Evolutionary conservation across 208 protist genomes (phyloP).

Genomic region (Acanthamoeba healyi): DNA sequence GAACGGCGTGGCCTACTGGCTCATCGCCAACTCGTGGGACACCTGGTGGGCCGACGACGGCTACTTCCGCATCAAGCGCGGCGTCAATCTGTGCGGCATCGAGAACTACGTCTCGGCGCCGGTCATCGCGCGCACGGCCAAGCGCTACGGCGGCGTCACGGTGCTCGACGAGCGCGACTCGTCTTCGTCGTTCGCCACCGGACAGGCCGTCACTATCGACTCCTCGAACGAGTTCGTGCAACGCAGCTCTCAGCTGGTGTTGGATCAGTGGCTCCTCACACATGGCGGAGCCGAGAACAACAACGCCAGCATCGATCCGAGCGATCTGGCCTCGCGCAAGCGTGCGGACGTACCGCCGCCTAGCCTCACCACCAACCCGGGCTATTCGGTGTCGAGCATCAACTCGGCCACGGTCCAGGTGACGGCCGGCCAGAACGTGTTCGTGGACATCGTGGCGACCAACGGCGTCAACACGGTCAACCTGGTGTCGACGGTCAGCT

Average conservation of each 20-base stretch:
- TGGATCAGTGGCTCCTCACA: neutral
- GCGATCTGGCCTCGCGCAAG: neutral
- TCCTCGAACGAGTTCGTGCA: neutral
- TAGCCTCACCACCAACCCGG: neutral
- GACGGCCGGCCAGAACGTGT: neutral
- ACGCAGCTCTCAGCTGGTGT: neutral
- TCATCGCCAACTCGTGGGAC: constrained; percentile 18
- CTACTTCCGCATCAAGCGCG: constrained; percentile 19
- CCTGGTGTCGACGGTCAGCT: neutral
- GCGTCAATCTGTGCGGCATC: constrained; percentile 8
- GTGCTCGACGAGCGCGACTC: neutral
- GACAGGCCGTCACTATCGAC: neutral
- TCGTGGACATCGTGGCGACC: neutral
- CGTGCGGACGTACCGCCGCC: neutral
- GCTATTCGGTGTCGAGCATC: neutral
- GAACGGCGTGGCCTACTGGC: neutral
- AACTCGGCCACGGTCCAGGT: constrained; percentile 23
- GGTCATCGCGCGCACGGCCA: neutral
- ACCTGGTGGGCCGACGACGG: neutral
- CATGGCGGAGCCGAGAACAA: neutral
- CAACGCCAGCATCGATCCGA: neutral
- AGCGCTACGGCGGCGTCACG: neutral
- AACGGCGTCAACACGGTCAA: constrained; percentile 35
- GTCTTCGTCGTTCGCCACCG: neutral
- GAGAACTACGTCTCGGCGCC: neutral